A percentile compares a stretch with the other conserved stretches of the same genome.
phyloP scores from a whole-genome alignment of 345 rosid genomes.

The Moringa oleifera region DNA sequence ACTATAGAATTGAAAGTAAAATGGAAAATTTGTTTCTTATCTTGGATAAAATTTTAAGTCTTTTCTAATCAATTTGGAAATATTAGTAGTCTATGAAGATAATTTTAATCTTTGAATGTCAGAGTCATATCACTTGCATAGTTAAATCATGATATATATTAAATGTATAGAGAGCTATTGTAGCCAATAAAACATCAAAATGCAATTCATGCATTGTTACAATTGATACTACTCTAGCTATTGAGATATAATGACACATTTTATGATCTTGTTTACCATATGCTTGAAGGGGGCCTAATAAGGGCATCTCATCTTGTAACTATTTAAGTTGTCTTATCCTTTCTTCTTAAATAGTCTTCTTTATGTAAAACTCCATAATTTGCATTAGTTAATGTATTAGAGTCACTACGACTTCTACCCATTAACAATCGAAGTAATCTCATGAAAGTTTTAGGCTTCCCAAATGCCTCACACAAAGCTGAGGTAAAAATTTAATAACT shows the following conservation, averaged over 20 bases:
- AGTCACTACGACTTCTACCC: slow-evolving; percentile 43
- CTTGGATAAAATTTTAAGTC: no score
- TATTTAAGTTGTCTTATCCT: slow-evolving; percentile 81
- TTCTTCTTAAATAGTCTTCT: slow-evolving; percentile 96
- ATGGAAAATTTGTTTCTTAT: no score
- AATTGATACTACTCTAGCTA: no score
- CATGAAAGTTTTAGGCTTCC: slow-evolving; percentile 36
- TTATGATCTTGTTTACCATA: slow-evolving; percentile 77
- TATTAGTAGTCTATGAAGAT: no score
- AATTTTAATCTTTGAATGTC: no score
- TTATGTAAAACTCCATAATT: slow-evolving; percentile 98
- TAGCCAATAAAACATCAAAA: no score
- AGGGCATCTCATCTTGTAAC: slow-evolving; percentile 99
- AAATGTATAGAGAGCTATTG: no score
- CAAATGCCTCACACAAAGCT: slow-evolving; percentile 66
- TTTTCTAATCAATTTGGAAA: no score
- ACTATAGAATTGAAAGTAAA: no score
- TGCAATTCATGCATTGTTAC: no score
- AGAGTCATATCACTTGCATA: no score
- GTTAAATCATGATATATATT: no score
- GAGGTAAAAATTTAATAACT: slow-evolving; percentile 85
- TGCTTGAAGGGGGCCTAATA: slow-evolving; percentile 82
- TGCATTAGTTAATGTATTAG: slow-evolving; percentile 34
- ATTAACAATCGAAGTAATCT: slow-evolving; percentile 29
- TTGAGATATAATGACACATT: slow-evolving; percentile 98